Evolutionary conservation across 345 rosid genomes (phyloP), one percentile per base, ranked within the genome.

Genomic region (Melaleuca alternifolia): DNA sequence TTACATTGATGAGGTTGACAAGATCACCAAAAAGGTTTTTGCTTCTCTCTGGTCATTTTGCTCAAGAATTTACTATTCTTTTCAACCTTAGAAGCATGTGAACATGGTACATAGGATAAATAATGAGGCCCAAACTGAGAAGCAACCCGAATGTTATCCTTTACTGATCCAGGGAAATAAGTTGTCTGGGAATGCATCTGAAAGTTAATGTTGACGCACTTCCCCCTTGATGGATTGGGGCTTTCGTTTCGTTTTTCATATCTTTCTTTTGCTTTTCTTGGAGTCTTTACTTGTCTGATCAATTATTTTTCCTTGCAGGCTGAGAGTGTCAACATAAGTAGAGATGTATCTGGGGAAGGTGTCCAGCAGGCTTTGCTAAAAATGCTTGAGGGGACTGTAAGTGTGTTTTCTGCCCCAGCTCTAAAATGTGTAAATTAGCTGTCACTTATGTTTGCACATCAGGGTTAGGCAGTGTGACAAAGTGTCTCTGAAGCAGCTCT

Each of bases 331-430:
- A 98, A 96, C 91, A 94, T 98, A 52, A 98, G 99, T 90, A 95
- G 99, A 93, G 99, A 98, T 95, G 99, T 98, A 41, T 98, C 99
- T 51, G 99, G 99, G 85, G 99, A 97, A 91, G 99, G 99, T 88
- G 99, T 97, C 88, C 99, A 97, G 93, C 99, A 97, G 92, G 99
- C 99, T 65, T 89, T 98, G 54, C 90, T 98, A 85, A 96, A 98
- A 88, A 98, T 98, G 99, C 94, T 97, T 82, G 99, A 97, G 93
- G 99, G 99, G 91, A 96, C 98, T 85, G 99, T 98, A 93, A 91
- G 99, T 92, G 59, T 76, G 51, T 81, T 15, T 20, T 86, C 15
- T 84, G 44, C 18, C 48, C 62, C 82, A 54, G 26, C 79, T 37
- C 48, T 71, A 33, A 71, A 37, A 18, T 83, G 62, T 52, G 62